A percentile compares a stretch with the other conserved stretches of the same genome.
phyloP scores from a whole-genome alignment of 805 yeast genomes.

The Zygotorulaspora chibaensis region DNA sequence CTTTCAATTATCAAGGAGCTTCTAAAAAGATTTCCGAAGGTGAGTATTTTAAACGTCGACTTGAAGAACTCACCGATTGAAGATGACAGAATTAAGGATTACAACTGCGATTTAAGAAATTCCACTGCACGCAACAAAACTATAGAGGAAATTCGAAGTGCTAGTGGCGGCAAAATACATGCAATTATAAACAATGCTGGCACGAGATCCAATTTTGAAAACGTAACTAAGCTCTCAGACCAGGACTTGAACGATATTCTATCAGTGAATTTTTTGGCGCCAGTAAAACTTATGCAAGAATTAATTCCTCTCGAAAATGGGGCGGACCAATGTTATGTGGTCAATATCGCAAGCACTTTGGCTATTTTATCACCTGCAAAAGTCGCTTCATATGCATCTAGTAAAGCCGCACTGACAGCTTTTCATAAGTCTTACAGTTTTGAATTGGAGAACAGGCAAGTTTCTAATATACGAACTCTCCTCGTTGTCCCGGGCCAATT shows the following conservation, averaged over 20 bases:
- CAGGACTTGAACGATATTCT: slow-evolving; percentile 55
- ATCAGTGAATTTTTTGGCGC: slow-evolving; percentile 61
- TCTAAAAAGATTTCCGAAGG: slow-evolving; percentile 18
- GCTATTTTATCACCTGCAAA: slow-evolving; percentile 80
- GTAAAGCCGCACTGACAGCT: slow-evolving; percentile 80
- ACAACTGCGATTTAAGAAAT: slow-evolving; percentile 64
- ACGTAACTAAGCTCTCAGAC: slow-evolving; percentile 45
- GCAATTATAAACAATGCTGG: slow-evolving; percentile 84
- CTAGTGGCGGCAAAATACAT: slow-evolving; percentile 50
- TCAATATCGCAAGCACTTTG: slow-evolving; percentile 73
- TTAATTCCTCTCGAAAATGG: slow-evolving; percentile 56
- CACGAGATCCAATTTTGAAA: slow-evolving; percentile 49
- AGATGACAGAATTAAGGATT: slow-evolving; percentile 40
- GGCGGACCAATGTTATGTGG: slow-evolving; percentile 60
- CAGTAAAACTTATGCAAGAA: slow-evolving; percentile 60
- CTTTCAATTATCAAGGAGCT: slow-evolving; percentile 21
- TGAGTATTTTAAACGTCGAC: slow-evolving; percentile 30
- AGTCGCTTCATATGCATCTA: slow-evolving; percentile 74
- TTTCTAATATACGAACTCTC: slow-evolving; percentile 59
- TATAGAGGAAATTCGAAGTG: slow-evolving; percentile 39
- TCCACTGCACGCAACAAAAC: slow-evolving; percentile 38
- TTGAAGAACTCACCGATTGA: slow-evolving; percentile 7
- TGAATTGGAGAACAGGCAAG: slow-evolving; percentile 51
- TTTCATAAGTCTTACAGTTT: slow-evolving; percentile 77
- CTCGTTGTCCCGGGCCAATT: slow-evolving; percentile 83